Percentiles rank a stretch among this genome's conserved stretches.
Conservation (phyloP, 2,329 filamentous ascomycete species). For the Ilyonectria mors-panacis region DNA sequence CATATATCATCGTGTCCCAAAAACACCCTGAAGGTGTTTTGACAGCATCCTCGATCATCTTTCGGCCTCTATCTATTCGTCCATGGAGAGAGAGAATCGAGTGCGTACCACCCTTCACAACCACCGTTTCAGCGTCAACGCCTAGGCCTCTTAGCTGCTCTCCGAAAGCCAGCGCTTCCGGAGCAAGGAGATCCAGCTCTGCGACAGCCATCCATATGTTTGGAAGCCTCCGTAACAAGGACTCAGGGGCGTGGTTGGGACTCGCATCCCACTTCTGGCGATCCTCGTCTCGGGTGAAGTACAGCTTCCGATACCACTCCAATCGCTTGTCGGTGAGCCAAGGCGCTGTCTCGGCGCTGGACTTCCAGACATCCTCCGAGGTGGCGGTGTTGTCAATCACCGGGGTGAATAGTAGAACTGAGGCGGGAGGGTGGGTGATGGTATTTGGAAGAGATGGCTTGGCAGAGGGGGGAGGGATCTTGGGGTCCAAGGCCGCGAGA, state of each 20-base stretch:
- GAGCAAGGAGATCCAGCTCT: conserved; percentile 53
- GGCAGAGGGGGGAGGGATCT: conserved; percentile 35
- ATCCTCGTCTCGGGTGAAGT: conserved; percentile 46
- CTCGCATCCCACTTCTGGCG: conserved; percentile 51
- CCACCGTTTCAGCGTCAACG: conserved; percentile 36
- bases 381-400: conserved; percentile 56
- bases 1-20: conserved; percentile 32
- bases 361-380: conserved; percentile 41
- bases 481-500: conserved; percentile 37
- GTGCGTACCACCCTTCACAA: conserved; percentile 44
- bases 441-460: conserved; percentile 32
- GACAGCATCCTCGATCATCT: conserved; percentile 43
- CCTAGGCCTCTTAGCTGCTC: conserved; percentile 44
- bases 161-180: conserved; percentile 50
- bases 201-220: conserved; percentile 51
- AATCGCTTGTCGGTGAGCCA: conserved; percentile 54
- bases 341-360: conserved; percentile 48
- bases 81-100: conserved; percentile 48
- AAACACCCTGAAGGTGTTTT: conserved; percentile 38
- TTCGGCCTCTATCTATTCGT: conserved; percentile 40
- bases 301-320: conserved; percentile 56
- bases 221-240: conserved; percentile 47
- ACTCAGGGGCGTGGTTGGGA: conserved; percentile 48
- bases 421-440: conserved; percentile 22
- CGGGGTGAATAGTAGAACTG: conserved; percentile 48